phyloP scores from a whole-genome alignment of 2,329 filamentous ascomycete genomes.

The Penicillium sp. region DNA sequence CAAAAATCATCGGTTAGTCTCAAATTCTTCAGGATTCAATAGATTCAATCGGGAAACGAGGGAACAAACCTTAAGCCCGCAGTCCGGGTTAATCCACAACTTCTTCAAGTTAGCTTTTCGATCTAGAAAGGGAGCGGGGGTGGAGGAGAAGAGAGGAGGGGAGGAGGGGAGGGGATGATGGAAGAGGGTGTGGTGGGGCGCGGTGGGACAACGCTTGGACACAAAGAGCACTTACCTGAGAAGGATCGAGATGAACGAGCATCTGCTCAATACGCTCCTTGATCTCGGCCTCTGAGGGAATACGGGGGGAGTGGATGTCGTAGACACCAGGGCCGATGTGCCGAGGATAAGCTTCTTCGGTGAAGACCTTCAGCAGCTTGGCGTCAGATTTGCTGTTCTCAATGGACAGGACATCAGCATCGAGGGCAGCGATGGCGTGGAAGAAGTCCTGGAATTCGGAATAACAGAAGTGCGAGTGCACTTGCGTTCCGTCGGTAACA shows the following conservation, averaged over 20 bases:
- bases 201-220: no score
- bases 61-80: conserved; percentile 98
- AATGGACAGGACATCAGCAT: conserved; percentile 97
- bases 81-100: conserved; percentile 99
- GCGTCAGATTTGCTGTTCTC: conserved; percentile 99
- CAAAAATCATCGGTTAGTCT: no score
- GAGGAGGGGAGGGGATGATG: no score
- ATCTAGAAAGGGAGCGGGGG: no score
- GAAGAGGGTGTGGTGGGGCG: no score
- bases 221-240: no score
- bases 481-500: conserved; percentile 94
- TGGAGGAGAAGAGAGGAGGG: no score
- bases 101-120: no score
- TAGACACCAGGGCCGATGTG: conserved; percentile 99
- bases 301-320: conserved; percentile 91
- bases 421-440: conserved; percentile 97
- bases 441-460: conserved; percentile 99
- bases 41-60: no score
- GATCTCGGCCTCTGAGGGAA: conserved; percentile 97
- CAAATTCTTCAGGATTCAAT: no score
- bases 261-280: conserved; percentile 97
- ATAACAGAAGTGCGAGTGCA: conserved; percentile 99
- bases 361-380: conserved; percentile 98
- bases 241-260: no score
- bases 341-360: conserved; percentile 94